phyloP scores from a whole-genome alignment of 1,139 yeast genomes.

The Suhomyces panamericanus region DNA sequence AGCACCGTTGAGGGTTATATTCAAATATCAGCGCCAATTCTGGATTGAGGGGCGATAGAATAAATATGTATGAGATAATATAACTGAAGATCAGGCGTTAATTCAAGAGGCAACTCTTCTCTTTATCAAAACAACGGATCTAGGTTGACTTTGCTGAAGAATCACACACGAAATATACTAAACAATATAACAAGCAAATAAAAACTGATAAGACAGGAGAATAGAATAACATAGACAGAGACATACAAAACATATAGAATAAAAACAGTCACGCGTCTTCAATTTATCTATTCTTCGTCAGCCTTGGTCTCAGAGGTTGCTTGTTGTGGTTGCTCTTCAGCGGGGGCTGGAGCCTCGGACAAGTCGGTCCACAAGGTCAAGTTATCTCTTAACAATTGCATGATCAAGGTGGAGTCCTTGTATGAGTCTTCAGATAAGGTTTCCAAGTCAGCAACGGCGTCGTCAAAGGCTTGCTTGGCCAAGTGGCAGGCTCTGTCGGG shows the following conservation, averaged over 20 bases:
- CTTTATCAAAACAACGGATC: conserved; percentile 12
- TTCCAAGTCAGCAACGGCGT: conserved; percentile 98
- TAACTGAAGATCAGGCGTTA: conserved; percentile 13
- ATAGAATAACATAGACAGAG: conserved; percentile 13
- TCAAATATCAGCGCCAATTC: conserved; percentile 9
- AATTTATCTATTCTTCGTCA: conserved; percentile 35
- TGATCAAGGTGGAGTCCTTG: conserved; percentile 96
- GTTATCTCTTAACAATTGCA: conserved; percentile 98
- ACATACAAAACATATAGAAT: conserved; percentile 12
- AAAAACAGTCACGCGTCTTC: conserved; percentile 11
- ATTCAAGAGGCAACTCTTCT: conserved; percentile 11
- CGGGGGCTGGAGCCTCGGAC: conserved; percentile 79
- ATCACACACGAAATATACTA: conserved; percentile 13
- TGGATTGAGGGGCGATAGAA: conserved; percentile 9
- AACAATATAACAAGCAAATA: conserved; percentile 13
- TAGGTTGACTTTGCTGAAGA: conserved; percentile 11
- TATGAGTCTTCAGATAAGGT: conserved; percentile 96
- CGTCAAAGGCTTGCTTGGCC: conserved; percentile 98
- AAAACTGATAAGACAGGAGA: conserved; percentile 12
- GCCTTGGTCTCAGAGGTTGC: conserved; percentile 34
- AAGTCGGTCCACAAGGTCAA: conserved; percentile 98
- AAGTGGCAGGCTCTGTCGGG: conserved; percentile 98
- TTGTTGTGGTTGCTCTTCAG: conserved; percentile 42
- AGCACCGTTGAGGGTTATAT: conserved; percentile 9
- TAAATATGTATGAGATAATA: conserved; percentile 12